Base-by-base conservation (phyloP, 139 green algal species). In the Ostreobium quekettii region DNA sequence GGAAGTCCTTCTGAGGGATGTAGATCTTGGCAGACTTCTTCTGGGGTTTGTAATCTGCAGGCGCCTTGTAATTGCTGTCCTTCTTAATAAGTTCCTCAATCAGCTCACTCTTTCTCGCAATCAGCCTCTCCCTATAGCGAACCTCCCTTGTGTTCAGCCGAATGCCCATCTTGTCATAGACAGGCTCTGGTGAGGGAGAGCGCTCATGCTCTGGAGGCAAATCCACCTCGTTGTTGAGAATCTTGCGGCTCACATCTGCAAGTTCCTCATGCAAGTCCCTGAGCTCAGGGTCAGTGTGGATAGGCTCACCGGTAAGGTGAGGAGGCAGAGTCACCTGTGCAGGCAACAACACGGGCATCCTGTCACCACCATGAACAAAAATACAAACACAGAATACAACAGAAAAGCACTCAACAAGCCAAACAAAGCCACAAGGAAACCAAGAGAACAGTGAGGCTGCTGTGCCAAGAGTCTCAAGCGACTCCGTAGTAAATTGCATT, bases 71-170 rank as follows among this genome's bases (percentile, higher is more conserved):
- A 26, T 64, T 78, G 1, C 85, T 81, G 73, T 94, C 90, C 39
- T 83, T 81, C 74, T 88, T 90, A 37, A 98, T 87, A 28, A 99
- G 79, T 65, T 96, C 85, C 78, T 95, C 90, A 60, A 98, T 96
- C 29, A 96, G 47, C 7, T 82, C 5, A n/a, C 67, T 71, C 30
- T 65, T 33, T 1, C 2, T 32, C 30, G 76, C 70, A 32, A 76
- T 6, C 36, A 82, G 49, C 39, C 75, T 74, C 49, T 82, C 76
- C 47, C 79, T 82, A 36, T 76, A 61, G 30, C 93, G 71, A 26
- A 93, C 81, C 64, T 98, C 92, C 6, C 92, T 71, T 4, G 92
- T 97, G 82, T 98, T 98, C 2, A 87, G 78, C 2, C 92, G 77
- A 19, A 92, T 74, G n/a, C 93, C 93, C 69, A 82, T 71, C 3